Evolutionary conservation across 352 stramenopile species (phyloP).

Genomic region (Thalassiosira livingstoniorum): DNA sequence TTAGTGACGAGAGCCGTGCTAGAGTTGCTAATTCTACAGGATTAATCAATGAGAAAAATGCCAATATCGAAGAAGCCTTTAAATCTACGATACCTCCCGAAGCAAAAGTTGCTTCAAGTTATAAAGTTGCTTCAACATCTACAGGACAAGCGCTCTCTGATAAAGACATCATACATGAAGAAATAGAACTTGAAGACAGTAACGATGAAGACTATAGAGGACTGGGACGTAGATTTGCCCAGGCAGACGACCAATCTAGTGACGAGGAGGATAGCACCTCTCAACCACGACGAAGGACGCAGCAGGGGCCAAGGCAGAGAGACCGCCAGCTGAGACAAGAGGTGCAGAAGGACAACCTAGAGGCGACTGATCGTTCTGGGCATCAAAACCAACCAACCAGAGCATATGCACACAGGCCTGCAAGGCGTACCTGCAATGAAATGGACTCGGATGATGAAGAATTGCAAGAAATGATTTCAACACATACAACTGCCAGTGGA

Average conservation of each 20-base stretch:
- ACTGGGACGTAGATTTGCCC: constrained; percentile 28
- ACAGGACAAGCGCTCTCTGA: constrained; percentile 53
- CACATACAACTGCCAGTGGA: constrained; percentile 74
- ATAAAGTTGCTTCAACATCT: constrained; percentile 10
- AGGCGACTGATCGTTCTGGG: background rate
- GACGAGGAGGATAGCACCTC: constrained; percentile 42
- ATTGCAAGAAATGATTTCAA: constrained; percentile 72
- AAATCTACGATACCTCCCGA: background rate
- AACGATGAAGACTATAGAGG: constrained; percentile 64
- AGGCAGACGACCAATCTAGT: constrained; percentile 25
- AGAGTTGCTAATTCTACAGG: too few species aligned
- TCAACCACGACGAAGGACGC: constrained; percentile 6
- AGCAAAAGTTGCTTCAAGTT: constrained; percentile 12
- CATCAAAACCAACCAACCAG: constrained; percentile 30
- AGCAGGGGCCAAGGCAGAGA: constrained; percentile 14
- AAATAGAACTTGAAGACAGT: constrained; percentile 50
- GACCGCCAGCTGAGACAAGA: background rate
- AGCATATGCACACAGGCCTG: constrained; percentile 34
- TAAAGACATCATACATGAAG: constrained; percentile 63
- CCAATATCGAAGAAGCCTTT: too few species aligned
- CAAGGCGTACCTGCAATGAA: constrained; percentile 31
- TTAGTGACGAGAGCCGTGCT: too few species aligned
- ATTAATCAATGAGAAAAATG: too few species aligned
- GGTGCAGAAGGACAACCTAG: background rate
- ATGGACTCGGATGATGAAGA: constrained; percentile 72